Percentiles rank a stretch among this genome's conserved stretches.
Evolutionary conservation across 129 eudicot species (phyloP).

Genomic region (Chrysanthemum makinoi): DNA sequence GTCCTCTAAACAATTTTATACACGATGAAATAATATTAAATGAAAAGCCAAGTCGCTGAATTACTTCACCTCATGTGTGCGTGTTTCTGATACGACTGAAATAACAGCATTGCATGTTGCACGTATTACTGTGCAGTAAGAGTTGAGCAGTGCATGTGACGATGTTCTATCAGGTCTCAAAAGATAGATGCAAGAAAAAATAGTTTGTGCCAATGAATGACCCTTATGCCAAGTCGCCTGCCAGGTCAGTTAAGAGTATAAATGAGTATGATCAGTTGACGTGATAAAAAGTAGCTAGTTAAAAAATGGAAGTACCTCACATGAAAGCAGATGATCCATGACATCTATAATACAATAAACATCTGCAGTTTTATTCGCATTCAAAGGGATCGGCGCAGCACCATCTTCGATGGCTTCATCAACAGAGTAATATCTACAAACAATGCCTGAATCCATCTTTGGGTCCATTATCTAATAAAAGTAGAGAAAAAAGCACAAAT

Average conservation of each 20-base stretch:
- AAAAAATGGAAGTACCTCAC: conserved; percentile 63
- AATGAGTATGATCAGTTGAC: conserved; percentile 3
- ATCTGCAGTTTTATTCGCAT: conserved; percentile 66
- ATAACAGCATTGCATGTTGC: conserved; percentile 83
- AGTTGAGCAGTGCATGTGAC: conserved; percentile 77
- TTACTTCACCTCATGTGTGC: conserved; percentile 90
- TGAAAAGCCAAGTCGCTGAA: conserved; percentile 20
- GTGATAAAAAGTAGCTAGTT: conserved; percentile 20
- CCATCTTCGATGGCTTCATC: conserved; percentile 97
- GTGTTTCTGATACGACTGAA: conserved; percentile 81
- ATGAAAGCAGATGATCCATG: conserved; percentile 91
- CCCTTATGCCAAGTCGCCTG: conserved; percentile 99
- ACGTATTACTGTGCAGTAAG: conserved; percentile 74
- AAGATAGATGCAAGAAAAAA: conserved; percentile 88
- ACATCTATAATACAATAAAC: conserved; percentile 63
- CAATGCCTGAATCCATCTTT: conserved; percentile 99
- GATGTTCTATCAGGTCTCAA: conserved; percentile 86
- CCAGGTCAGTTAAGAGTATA: conserved; percentile 5
- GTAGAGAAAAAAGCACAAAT: conserved; percentile 8
- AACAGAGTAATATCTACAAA: conserved; percentile 74
- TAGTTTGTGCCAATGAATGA: conserved; percentile 89
- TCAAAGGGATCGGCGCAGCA: conserved; percentile 93
- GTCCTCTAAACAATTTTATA: conserved; percentile 18
- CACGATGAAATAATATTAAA: not conserved
- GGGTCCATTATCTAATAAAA: conserved; percentile 94